Conservation (phyloP, 768 basidiomycete species). For the Dioszegia aurantiaca region DNA sequence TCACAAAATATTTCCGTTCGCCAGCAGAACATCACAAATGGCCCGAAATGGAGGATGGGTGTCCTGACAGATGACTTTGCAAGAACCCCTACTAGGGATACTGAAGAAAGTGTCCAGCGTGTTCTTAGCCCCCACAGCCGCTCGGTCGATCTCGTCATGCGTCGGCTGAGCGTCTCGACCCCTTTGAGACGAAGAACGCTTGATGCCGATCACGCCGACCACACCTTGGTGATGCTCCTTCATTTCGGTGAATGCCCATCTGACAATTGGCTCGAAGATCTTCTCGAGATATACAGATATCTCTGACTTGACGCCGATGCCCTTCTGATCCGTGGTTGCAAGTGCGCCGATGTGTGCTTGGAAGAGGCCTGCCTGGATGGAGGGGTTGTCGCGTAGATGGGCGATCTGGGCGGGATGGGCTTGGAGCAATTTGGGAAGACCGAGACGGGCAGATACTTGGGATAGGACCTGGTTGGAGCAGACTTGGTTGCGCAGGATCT, state of each 20-base stretch:
- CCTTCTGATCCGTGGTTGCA: neutral
- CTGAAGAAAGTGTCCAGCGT: neutral
- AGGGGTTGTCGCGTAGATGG: neutral
- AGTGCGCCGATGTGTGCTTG: conserved; percentile 12
- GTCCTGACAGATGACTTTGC: neutral
- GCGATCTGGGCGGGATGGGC: conserved; percentile 5
- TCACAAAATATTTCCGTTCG: neutral
- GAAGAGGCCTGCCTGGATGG: conserved; percentile 5
- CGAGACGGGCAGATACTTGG: neutral
- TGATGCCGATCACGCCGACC: neutral
- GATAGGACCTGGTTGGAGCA: conserved; percentile 6
- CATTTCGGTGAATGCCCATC: conserved; percentile 1
- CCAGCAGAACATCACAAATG: neutral
- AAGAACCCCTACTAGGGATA: neutral
- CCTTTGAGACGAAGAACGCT: too few relatives aligned
- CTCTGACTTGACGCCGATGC: neutral
- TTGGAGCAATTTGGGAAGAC: conserved; percentile 2
- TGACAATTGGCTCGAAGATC: conserved; percentile 4
- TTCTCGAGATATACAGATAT: conserved; percentile 4
- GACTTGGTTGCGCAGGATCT: neutral
- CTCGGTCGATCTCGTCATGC: conserved; percentile 2
- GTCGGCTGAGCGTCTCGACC: too few relatives aligned
- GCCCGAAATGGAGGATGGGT: neutral
- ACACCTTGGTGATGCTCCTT: neutral
- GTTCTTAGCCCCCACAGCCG: conserved; percentile 7